These are phyloP conservation scores for Naganishia cerealis DNA, from an alignment of 1,284 basidiomycete species.

Conservation along the genomic window DNA sequence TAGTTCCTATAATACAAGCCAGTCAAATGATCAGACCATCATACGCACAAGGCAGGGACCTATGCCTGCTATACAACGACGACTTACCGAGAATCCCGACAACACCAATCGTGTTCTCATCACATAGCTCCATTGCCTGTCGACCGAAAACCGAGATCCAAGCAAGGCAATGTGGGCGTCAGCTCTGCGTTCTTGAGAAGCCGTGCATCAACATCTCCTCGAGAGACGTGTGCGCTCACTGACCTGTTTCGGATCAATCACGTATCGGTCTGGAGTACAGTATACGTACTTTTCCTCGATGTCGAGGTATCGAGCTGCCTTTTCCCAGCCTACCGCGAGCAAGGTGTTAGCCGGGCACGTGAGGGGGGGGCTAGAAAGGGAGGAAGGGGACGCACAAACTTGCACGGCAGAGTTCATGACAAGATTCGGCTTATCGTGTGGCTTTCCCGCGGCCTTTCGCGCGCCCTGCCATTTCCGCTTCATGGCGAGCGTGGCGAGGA, in stretches of 20 bases:
- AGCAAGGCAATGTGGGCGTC: background rate
- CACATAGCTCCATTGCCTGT: slow-evolving; percentile 53
- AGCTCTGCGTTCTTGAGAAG: background rate
- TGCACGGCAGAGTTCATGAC: slow-evolving; percentile 51
- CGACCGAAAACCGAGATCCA: background rate
- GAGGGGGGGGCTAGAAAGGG: too few relatives aligned
- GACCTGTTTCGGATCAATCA: slow-evolving; percentile 54
- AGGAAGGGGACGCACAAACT: slow-evolving; percentile 32
- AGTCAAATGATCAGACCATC: too few relatives aligned
- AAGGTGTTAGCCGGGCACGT: background rate
- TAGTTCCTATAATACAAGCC: slow-evolving; percentile 9
- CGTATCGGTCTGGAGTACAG: slow-evolving; percentile 45
- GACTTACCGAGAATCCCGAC: slow-evolving; percentile 54
- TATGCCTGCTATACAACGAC: slow-evolving; percentile 14
- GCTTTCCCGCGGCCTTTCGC: slow-evolving; percentile 47
- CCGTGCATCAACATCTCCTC: background rate
- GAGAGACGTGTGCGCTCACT: background rate
- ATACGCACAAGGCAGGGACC: too few relatives aligned
- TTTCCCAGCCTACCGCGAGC: slow-evolving; percentile 44
- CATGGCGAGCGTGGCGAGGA: slow-evolving; percentile 48
- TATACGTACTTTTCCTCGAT: slow-evolving; percentile 46
- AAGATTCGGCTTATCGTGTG: slow-evolving; percentile 46
- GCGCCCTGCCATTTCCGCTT: slow-evolving; percentile 46
- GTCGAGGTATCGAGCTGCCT: slow-evolving; percentile 47
- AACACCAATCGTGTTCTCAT: slow-evolving; percentile 51